A percentile compares a stretch with the other conserved stretches of the same genome.
These are phyloP conservation scores for Pseudocercospora vitis DNA, from an alignment of 2,329 filamentous ascomycete genomes.

Conservation along the genomic window DNA sequence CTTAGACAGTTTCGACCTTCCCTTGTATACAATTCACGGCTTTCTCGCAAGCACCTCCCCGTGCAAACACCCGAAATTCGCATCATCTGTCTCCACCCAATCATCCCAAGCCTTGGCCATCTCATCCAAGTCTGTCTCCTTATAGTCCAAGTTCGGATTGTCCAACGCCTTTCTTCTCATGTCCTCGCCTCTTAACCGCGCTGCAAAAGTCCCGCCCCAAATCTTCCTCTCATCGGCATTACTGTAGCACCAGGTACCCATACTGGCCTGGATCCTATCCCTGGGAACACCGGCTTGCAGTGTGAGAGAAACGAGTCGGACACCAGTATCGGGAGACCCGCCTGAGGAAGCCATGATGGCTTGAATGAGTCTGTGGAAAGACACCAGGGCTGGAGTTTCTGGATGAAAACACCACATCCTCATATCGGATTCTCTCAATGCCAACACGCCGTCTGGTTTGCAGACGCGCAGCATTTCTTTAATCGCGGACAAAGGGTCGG, in stretches of 20 bases:
- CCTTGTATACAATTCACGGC: no score
- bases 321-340: conserved; percentile 29
- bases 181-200: conserved; percentile 25
- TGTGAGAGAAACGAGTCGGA: conserved; percentile 35
- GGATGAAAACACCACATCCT: conserved; percentile 42
- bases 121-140: conserved; percentile 41
- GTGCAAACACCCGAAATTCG: conserved; percentile 44
- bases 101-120: conserved; percentile 43
- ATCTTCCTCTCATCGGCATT: conserved; percentile 40
- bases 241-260: conserved; percentile 46
- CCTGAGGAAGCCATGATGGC: conserved; percentile 34
- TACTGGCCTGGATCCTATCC: conserved; percentile 41
- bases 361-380: conserved; percentile 40
- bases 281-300: conserved; percentile 43
- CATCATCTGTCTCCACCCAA: conserved; percentile 46
- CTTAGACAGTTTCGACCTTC: no score
- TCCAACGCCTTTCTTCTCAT: conserved; percentile 41
- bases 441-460: conserved; percentile 56
- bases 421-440: conserved; percentile 45
- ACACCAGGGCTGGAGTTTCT: conserved; percentile 36
- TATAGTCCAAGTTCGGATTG: conserved; percentile 34
- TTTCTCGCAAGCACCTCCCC: conserved; percentile 42
- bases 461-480: conserved; percentile 56
- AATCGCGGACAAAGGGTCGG: conserved; percentile 52
- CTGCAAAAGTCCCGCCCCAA: conserved; percentile 40